Conservation (phyloP, 345 rosid genomes). For the Salix exigua region DNA sequence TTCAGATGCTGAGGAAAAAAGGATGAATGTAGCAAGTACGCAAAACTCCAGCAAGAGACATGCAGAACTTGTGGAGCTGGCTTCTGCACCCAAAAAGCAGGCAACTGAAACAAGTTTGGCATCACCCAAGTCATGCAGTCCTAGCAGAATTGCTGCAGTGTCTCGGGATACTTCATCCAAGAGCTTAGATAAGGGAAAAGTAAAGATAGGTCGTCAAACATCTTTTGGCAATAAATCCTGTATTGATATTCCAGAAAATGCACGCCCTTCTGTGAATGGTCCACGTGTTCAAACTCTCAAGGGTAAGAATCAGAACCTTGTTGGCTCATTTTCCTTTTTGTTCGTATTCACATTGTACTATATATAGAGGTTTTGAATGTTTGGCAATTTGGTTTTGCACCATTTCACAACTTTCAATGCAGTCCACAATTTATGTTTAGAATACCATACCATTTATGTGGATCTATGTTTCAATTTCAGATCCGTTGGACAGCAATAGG, state of each 20-base stretch:
- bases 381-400: not conserved
- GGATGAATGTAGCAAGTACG: slow-evolving; percentile 29
- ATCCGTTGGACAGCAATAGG: not conserved
- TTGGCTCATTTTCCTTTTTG: not conserved
- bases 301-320: slow-evolving; percentile 39
- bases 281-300: slow-evolving; percentile 48
- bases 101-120: slow-evolving; percentile 52
- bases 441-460: not conserved
- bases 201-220: slow-evolving; percentile 42
- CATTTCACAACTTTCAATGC: not conserved
- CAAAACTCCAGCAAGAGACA: slow-evolving; percentile 53
- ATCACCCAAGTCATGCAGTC: slow-evolving; percentile 59
- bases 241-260: slow-evolving; percentile 41
- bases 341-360: not conserved
- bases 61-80: slow-evolving; percentile 49
- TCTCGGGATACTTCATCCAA: slow-evolving; percentile 37
- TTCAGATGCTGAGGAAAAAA: slow-evolving; percentile 53
- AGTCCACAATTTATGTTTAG: not conserved
- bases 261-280: slow-evolving; percentile 40
- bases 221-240: slow-evolving; percentile 37
- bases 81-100: slow-evolving; percentile 52
- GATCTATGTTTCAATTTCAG: not conserved
- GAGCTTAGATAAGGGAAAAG: slow-evolving; percentile 48
- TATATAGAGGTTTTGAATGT: not conserved
- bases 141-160: slow-evolving; percentile 40